Base-by-base conservation (phyloP, 1,139 yeast genomes). In the Yamadazyma epiphylla region DNA sequence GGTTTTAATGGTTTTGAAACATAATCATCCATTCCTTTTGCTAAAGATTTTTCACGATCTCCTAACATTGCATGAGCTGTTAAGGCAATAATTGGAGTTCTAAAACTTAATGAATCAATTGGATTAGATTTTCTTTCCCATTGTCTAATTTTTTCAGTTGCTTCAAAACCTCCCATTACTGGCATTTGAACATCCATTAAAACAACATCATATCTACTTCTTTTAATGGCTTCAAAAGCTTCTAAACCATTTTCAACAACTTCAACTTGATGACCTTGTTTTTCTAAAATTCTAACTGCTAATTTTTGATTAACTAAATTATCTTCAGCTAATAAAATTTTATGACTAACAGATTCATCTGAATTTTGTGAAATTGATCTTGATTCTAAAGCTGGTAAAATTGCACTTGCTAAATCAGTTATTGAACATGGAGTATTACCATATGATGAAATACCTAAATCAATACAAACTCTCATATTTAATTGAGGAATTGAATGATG, bases 161-260 rank as follows among this genome's bases (percentile, higher is more conserved):
- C 94, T 51, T 86, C 95, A 53, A 86, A 86, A 0, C 95, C 95
- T 26, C 95, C 94, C 94, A 86, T 85, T 6, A 85, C 87, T 5
- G 95, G 95, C 95, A 86, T 86, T 57, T 86, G 95, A 25, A 86
- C 95, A 62, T 86, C 95, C 95, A 86, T 86, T 43, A 86, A 70
- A 11, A 86, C 86, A 29, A 82, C 91, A 50, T 86, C 95, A 53
- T 79, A 85, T 26, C 74, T 68, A 24, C 49, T 58, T 53, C 74
- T 77, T 51, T 79, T 71, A 25, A 84, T 79, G 0, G 89, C 89
- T 42, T 85, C 87, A 46, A 75, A 75, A 0, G 95, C 95, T 47
- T 84, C 88, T 37, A 77, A 64, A 9, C 95, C 95, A 52, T 86
- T 86, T 49, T 84, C 94, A 12, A 86, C 95, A 31, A 82, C 94